Evolutionary conservation across 1,284 basidiomycete genomes (phyloP).

Genomic region (Leucoagaricus sp.): DNA sequence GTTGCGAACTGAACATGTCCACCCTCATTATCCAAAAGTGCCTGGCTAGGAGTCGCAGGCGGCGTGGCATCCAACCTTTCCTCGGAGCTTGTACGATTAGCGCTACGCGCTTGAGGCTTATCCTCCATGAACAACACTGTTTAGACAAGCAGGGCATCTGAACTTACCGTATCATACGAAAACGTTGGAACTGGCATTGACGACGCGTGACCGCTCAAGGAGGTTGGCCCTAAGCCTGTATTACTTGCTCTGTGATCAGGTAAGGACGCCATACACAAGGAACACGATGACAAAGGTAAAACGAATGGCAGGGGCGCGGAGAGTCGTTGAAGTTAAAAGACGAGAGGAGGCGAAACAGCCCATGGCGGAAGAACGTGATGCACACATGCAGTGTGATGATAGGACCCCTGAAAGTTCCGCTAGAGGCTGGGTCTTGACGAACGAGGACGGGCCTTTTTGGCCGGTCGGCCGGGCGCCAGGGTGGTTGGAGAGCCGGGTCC

Average conservation of each 20-base stretch:
- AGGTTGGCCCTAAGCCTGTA: not conserved
- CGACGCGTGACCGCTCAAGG: conserved; percentile 1
- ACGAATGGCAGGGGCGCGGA: too few relatives aligned
- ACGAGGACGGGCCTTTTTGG: too few relatives aligned
- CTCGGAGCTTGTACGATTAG: too few relatives aligned
- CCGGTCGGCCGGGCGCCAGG: too few relatives aligned
- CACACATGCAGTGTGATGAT: too few relatives aligned
- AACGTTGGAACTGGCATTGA: conserved; percentile 5
- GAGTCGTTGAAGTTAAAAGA: too few relatives aligned
- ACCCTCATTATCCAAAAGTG: conserved; percentile 1
- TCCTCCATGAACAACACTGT: too few relatives aligned
- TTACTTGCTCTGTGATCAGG: not conserved
- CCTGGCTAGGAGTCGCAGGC: conserved; percentile 8
- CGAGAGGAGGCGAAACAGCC: not conserved
- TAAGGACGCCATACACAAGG: not conserved
- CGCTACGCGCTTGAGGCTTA: too few relatives aligned
- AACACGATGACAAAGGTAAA: not conserved
- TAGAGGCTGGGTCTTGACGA: too few relatives aligned
- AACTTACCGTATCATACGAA: conserved; percentile 3
- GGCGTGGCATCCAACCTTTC: conserved; percentile 10
- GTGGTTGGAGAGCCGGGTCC: too few relatives aligned
- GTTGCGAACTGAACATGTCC: conserved; percentile 4
- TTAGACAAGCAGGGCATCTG: not conserved
- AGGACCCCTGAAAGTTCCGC: too few relatives aligned
- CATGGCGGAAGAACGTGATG: too few relatives aligned